phyloP scores from a whole-genome alignment of 345 rosid species.

The Gossypium herbaceum region DNA sequence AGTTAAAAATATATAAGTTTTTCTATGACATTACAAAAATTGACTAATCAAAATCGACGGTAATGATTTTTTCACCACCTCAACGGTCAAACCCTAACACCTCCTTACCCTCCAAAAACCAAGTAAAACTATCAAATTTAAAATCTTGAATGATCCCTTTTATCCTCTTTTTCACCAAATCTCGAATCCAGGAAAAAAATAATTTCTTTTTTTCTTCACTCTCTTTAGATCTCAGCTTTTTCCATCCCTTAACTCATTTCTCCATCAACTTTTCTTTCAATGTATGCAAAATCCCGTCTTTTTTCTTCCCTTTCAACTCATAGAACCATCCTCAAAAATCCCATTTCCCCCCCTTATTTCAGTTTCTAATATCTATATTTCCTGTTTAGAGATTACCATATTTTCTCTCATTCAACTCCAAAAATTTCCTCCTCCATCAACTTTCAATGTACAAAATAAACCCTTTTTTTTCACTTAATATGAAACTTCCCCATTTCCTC shows the following conservation, averaged over 20 bases:
- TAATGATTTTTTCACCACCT: no score
- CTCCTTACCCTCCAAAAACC: no score
- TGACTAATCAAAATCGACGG: no score
- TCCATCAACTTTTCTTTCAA: not conserved
- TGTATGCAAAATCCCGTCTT: constrained; percentile 13
- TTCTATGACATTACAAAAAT: no score
- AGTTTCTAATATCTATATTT: not conserved
- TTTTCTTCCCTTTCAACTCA: not conserved
- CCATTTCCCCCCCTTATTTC: not conserved
- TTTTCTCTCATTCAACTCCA: not conserved
- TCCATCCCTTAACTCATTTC: not conserved
- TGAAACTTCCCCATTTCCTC: not conserved
- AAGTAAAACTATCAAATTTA: no score
- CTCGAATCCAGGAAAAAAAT: no score
- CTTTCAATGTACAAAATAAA: constrained; percentile 17
- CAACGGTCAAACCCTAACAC: no score
- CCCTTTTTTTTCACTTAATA: constrained; percentile 9
- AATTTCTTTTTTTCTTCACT: not conserved
- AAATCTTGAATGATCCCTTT: no score
- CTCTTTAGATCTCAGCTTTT: not conserved
- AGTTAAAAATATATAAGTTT: no score
- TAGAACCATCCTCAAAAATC: not conserved
- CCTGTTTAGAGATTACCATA: not conserved
- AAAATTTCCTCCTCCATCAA: not conserved
- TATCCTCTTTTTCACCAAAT: no score